These are phyloP conservation scores for Syncephalastrum contaminatum DNA, from an alignment of 371 early-diverging fungal species.

Conservation along the genomic window DNA sequence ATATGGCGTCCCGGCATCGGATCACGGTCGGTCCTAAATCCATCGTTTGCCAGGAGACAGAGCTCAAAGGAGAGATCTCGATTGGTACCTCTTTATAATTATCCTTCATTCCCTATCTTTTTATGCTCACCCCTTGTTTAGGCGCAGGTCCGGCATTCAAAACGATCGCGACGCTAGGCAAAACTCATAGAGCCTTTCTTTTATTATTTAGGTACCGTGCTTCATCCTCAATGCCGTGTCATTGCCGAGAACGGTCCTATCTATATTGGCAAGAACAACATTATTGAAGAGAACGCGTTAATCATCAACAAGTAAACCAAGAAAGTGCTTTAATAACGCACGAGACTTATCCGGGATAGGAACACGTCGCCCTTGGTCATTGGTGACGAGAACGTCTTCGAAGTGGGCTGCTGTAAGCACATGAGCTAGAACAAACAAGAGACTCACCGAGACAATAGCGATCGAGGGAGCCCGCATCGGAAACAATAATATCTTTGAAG, in stretches of 20 bases:
- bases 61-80: conserved; percentile 58
- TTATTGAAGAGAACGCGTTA: conserved; percentile 72
- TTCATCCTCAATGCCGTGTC: conserved; percentile 77
- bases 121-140: not conserved
- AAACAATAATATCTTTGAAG: conserved; percentile 66
- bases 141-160: conserved; percentile 13
- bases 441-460: conserved; percentile 34
- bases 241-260: conserved; percentile 71
- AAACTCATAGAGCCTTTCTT: conserved; percentile 1
- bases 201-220: conserved; percentile 54
- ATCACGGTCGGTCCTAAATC: conserved; percentile 53
- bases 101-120: not conserved
- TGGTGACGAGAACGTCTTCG: conserved; percentile 77
- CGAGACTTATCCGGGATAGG: conserved; percentile 14
- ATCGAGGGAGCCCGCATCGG: conserved; percentile 73
- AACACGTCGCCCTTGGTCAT: conserved; percentile 58
- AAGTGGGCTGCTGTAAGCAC: conserved; percentile 69
- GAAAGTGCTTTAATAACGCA: not conserved
- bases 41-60: conserved; percentile 67
- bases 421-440: not conserved
- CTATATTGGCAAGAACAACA: conserved; percentile 71
- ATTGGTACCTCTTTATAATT: conserved; percentile 50
- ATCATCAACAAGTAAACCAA: conserved; percentile 69
- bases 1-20: conserved; percentile 22
- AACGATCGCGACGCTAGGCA: not conserved